Evolutionary conservation across 2,329 filamentous ascomycete species (phyloP).

Genomic region (Helotiales sp.): DNA sequence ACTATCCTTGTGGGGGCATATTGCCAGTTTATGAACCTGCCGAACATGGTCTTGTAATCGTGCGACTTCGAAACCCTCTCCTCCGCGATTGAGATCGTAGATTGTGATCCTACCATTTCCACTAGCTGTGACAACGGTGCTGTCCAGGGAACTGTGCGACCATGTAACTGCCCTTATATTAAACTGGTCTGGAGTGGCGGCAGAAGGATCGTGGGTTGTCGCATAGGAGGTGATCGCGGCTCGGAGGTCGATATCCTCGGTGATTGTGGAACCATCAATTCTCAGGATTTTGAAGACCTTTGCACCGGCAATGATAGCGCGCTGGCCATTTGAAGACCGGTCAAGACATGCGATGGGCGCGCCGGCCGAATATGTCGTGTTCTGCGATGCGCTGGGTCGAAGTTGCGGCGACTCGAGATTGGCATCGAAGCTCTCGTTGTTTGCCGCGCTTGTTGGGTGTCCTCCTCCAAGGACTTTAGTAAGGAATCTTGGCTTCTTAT

Average conservation of each 20-base stretch:
- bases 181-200: conserved; percentile 53
- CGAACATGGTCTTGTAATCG: conserved; percentile 62
- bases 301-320: conserved; percentile 57
- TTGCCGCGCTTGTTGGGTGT: conserved; percentile 14
- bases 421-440: conserved; percentile 24
- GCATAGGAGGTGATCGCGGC: conserved; percentile 52
- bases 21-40: conserved; percentile 63
- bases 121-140: conserved; percentile 62
- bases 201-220: conserved; percentile 42
- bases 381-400: conserved; percentile 47
- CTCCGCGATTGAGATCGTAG: conserved; percentile 57
- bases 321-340: conserved; percentile 54
- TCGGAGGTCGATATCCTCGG: conserved; percentile 59
- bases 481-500: conserved; percentile 33
- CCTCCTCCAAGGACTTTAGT: conserved; percentile 33
- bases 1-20: conserved; percentile 59
- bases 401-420: conserved; percentile 27
- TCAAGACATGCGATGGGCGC: conserved; percentile 59
- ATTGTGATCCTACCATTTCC: conserved; percentile 64
- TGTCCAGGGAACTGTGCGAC: conserved; percentile 46
- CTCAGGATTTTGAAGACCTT: conserved; percentile 59
- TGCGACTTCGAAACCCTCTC: conserved; percentile 47
- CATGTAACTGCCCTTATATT: conserved; percentile 65
- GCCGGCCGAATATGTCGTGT: conserved; percentile 51
- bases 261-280: conserved; percentile 52